phyloP scores from a whole-genome alignment of 2,329 filamentous ascomycete genomes.

The Orbilia blumenaviensis region DNA sequence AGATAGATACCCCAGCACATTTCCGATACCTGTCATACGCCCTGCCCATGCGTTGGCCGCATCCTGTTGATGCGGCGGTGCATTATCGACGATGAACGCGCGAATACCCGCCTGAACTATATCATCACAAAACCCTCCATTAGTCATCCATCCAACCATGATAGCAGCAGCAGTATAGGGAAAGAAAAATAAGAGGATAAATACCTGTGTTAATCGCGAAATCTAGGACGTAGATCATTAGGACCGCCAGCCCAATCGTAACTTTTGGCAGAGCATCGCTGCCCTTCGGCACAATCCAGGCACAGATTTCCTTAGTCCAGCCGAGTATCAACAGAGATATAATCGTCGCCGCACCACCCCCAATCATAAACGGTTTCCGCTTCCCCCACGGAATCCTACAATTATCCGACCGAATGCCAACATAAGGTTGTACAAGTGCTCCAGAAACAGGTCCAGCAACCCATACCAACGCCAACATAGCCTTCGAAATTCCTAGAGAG shows the following conservation, averaged over 20 bases:
- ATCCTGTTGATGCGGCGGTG: constrained; percentile 91
- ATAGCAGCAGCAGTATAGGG: background rate
- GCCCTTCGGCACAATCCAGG: constrained; percentile 72
- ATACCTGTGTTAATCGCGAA: constrained; percentile 91
- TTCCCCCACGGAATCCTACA: constrained; percentile 79
- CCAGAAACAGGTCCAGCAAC: constrained; percentile 82
- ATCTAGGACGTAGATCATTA: constrained; percentile 89
- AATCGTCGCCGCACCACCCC: constrained; percentile 73
- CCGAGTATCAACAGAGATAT: constrained; percentile 74
- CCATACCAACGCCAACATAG: constrained; percentile 83
- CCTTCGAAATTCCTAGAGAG: constrained; percentile 82
- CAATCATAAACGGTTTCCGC: constrained; percentile 82
- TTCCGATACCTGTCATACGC: constrained; percentile 83
- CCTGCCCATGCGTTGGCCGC: constrained; percentile 94
- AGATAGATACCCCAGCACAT: constrained; percentile 76
- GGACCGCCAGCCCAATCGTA: constrained; percentile 82
- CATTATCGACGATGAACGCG: constrained; percentile 92
- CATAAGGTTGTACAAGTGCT: constrained; percentile 80
- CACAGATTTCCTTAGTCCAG: constrained; percentile 78
- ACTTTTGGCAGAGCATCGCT: constrained; percentile 61
- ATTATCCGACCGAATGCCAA: constrained; percentile 82
- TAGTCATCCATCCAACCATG: background rate
- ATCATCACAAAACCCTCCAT: constrained; percentile 25
- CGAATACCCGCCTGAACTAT: constrained; percentile 87
- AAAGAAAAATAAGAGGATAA: background rate